These are phyloP conservation scores for Phytophthora sojae DNA, from an alignment of 352 stramenopile genomes.

Conservation along the genomic window DNA sequence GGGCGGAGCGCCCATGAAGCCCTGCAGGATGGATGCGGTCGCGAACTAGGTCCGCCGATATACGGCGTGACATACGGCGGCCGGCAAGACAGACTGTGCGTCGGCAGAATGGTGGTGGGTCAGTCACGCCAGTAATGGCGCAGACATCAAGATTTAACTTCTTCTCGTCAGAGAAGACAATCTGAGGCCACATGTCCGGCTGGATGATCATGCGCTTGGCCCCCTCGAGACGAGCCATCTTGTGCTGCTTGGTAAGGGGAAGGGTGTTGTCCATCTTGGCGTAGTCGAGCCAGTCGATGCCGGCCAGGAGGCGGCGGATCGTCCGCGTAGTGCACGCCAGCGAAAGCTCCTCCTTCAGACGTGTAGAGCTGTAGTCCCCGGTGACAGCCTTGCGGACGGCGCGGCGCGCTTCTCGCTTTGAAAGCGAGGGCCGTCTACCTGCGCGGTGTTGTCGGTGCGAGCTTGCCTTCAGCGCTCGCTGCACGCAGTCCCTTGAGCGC, in stretches of 20 bases:
- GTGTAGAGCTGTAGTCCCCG: background rate
- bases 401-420: too few relatives aligned
- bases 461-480: too few relatives aligned
- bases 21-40: background rate
- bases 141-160: slow-evolving; percentile 23
- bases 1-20: background rate
- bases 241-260: slow-evolving; percentile 10
- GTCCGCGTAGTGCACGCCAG: background rate
- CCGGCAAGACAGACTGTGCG: too few relatives aligned
- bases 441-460: too few relatives aligned
- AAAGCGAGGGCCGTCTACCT: too few relatives aligned
- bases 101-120: too few relatives aligned
- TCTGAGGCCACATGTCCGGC: slow-evolving; percentile 8
- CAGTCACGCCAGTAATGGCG: slow-evolving; percentile 7
- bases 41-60: background rate
- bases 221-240: slow-evolving; percentile 2
- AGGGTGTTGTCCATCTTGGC: slow-evolving; percentile 10
- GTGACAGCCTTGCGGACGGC: background rate
- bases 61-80: too few relatives aligned
- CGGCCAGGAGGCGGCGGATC: slow-evolving; percentile 2
- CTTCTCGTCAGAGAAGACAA: slow-evolving; percentile 20
- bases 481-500: too few relatives aligned
- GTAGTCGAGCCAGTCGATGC: slow-evolving; percentile 1
- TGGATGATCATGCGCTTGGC: slow-evolving; percentile 2
- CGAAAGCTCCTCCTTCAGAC: background rate